phyloP scores from a whole-genome alignment of 1,284 basidiomycete species.

The Inonotus obliquus region DNA sequence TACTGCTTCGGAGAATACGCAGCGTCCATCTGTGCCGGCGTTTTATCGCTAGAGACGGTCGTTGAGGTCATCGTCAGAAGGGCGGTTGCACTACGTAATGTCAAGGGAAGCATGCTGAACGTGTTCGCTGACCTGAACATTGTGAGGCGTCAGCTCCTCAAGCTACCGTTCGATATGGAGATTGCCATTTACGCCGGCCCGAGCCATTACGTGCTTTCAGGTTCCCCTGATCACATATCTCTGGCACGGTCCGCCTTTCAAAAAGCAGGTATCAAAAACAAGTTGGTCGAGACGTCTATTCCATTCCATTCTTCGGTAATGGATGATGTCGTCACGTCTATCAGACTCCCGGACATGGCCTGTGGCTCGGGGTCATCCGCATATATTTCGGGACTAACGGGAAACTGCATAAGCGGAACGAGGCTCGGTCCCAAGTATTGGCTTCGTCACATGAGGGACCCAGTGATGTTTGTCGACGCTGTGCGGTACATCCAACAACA shows the following conservation, averaged over 20 bases:
- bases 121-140: slow-evolving; percentile 5
- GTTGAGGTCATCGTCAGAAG: slow-evolving; percentile 16
- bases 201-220: slow-evolving; percentile 11
- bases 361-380: background rate
- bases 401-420: background rate
- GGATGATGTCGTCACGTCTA: background rate
- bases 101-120: slow-evolving; percentile 12
- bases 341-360: background rate
- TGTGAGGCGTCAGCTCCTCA: slow-evolving; percentile 1
- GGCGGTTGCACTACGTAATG: slow-evolving; percentile 11
- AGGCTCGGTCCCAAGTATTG: slow-evolving; percentile 7
- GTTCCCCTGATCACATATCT: background rate
- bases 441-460: slow-evolving; percentile 15
- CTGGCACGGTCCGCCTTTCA: background rate
- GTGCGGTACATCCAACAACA: slow-evolving; percentile 7
- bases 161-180: slow-evolving; percentile 2
- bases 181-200: slow-evolving; percentile 13
- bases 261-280: background rate
- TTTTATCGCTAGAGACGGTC: slow-evolving; percentile 11
- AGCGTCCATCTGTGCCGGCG: slow-evolving; percentile 16
- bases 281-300: slow-evolving; percentile 1
- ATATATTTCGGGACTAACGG: slow-evolving; percentile 10
- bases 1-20: slow-evolving; percentile 24
- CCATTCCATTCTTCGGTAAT: slow-evolving; percentile 16
- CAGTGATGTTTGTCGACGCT: slow-evolving; percentile 7